Conservation (phyloP, 1,284 basidiomycete species). For the Cutaneotrichosporon sp. region DNA sequence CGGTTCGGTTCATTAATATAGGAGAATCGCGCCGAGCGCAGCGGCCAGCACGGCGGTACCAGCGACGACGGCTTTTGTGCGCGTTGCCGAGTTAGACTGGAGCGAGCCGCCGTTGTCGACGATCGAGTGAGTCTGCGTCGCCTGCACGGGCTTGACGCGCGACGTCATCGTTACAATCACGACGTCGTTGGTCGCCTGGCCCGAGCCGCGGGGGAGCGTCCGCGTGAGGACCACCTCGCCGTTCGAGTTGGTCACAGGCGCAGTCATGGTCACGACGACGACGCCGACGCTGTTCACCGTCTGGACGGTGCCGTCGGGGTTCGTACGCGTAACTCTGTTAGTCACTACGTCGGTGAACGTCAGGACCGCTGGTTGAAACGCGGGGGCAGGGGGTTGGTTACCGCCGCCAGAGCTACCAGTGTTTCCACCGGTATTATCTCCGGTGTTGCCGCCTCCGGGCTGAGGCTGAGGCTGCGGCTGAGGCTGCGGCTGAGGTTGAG, state of each 20-base stretch:
- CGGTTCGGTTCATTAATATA: not conserved
- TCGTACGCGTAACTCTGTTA: conserved; percentile 8
- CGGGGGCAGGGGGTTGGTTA: not conserved
- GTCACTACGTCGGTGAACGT: conserved; percentile 8
- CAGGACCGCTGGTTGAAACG: not conserved
- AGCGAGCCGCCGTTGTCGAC: conserved; percentile 5
- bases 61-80: not conserved
- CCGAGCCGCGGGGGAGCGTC: not conserved
- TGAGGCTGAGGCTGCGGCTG: not conserved
- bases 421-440: not conserved
- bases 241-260: conserved; percentile 1
- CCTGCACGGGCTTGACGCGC: not conserved
- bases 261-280: conserved; percentile 7
- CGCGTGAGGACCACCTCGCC: conserved; percentile 9
- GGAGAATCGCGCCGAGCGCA: not conserved
- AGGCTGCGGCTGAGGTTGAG: not conserved
- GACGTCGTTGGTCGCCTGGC: not conserved
- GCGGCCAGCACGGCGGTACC: not conserved
- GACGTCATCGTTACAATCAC: conserved; percentile 8
- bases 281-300: not conserved
- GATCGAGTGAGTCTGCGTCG: not conserved
- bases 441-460: not conserved
- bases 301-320: conserved; percentile 6
- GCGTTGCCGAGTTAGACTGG: not conserved
- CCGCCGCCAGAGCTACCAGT: not conserved